Evolutionary conservation across 495 filamentous ascomycete genomes (phyloP).

Genomic region (Neurospora terricola): DNA sequence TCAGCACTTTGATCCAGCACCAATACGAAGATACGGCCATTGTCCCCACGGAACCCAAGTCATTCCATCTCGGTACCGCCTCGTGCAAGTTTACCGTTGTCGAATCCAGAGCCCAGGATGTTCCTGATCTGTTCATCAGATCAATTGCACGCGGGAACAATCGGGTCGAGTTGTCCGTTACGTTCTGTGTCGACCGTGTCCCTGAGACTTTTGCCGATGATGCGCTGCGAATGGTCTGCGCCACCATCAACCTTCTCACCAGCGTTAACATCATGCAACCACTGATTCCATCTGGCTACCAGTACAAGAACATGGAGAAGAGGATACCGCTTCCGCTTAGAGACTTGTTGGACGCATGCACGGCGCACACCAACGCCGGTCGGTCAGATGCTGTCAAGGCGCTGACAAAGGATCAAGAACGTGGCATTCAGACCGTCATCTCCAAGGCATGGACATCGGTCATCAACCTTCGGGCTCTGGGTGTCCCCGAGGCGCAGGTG

Average conservation of each 20-base stretch:
- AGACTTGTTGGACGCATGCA: slow-evolving; percentile 4
- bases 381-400: slow-evolving; percentile 9
- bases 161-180: slow-evolving; percentile 28
- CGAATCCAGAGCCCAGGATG: slow-evolving; percentile 28
- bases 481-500: slow-evolving; percentile 30
- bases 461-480: slow-evolving; percentile 29
- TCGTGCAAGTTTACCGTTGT: slow-evolving; percentile 28
- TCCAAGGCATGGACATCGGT: slow-evolving; percentile 30
- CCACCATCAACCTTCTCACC: slow-evolving; percentile 30
- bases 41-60: slow-evolving; percentile 19
- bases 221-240: slow-evolving; percentile 31
- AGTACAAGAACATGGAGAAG: slow-evolving; percentile 23
- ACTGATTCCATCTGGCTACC: slow-evolving; percentile 24
- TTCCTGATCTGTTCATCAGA: slow-evolving; percentile 31
- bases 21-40: slow-evolving; percentile 28
- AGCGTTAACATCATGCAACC: slow-evolving; percentile 32
- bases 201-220: slow-evolving; percentile 29
- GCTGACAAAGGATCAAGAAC: slow-evolving; percentile 18
- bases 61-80: slow-evolving; percentile 31
- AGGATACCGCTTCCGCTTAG: slow-evolving; percentile 27
- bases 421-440: slow-evolving; percentile 25
- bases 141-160: slow-evolving; percentile 22
- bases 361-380: slow-evolving; percentile 9
- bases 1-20: slow-evolving; percentile 36
- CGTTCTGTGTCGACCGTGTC: slow-evolving; percentile 33